Evolutionary conservation across 2,329 filamentous ascomycete species (phyloP), one percentile per base, ranked within the genome.

Genomic region (Ascochyta lentis): DNA sequence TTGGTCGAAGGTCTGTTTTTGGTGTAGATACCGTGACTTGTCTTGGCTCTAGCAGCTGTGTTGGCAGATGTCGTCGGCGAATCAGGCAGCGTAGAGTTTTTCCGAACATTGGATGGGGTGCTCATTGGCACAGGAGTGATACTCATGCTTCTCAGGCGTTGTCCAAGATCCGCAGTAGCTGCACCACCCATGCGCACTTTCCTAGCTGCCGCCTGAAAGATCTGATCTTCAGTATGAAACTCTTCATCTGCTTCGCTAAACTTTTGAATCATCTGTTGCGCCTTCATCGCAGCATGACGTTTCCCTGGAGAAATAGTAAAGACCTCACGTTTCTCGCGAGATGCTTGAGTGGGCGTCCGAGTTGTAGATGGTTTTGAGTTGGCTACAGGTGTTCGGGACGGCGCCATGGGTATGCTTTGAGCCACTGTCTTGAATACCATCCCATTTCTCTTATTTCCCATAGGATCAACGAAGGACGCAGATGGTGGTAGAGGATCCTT

Each of bases 41-140:
- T 31, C 29, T 15, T 31, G n/a, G 23, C 22, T 12, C 16, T 8
- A 13, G 9, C 27, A 12, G 12, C 23, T n/a, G 19, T 7, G 5
- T 27, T 10, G 12, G 6, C 10, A 16, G 29, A 3, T 5, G 8
- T 13, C 19, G n/a, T n/a, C 13, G n/a, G 12, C 29, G 9, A 4
- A n/a, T 22, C 29, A 23, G 24, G n/a, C 15, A 19, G 8, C 6
- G 4, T 16, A 9, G 27, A 31, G 22, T n/a, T 4, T 4, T 12
- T 34, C 4, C 27, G 3, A 16, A 22, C 4, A 6, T 24, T 16
- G 8, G 39, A 39, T 4, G 4, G 13, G 6, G 33, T 35, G 7
- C n/a, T 34, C 10, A 22, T 83, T 1, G 56, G 51, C 1, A 47
- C 37, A 10, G 58, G 59, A 2, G 59, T 64, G n/a, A 61, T 42